Evolutionary conservation across 2,329 filamentous ascomycete species (phyloP).

Genomic region (Fusarium sp.): DNA sequence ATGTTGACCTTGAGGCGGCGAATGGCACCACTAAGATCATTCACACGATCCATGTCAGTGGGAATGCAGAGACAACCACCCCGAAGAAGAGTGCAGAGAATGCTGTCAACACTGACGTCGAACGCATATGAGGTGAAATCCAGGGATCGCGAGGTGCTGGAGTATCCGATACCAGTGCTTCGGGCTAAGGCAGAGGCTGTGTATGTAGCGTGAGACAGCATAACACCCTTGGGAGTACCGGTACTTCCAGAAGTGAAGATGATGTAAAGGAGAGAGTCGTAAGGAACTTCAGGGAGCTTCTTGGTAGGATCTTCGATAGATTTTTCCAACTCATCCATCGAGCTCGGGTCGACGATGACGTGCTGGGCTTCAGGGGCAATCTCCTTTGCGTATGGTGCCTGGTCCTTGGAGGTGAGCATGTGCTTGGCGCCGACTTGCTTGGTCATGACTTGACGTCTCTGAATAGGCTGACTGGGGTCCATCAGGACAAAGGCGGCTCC

Average conservation of each 20-base stretch:
- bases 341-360: conserved; percentile 28
- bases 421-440: conserved; percentile 34
- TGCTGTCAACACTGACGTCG: conserved; percentile 66
- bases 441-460: conserved; percentile 40
- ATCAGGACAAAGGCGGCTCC: conserved; percentile 50
- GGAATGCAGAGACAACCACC: conserved; percentile 67
- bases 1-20: conserved; percentile 59
- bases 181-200: conserved; percentile 52
- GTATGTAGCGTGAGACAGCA: conserved; percentile 62
- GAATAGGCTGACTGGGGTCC: conserved; percentile 44
- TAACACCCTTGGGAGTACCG: conserved; percentile 72
- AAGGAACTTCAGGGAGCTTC: conserved; percentile 54
- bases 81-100: conserved; percentile 62
- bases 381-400: conserved; percentile 25
- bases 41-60: conserved; percentile 65
- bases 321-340: conserved; percentile 25
- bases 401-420: conserved; percentile 36
- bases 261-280: conserved; percentile 61
- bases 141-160: conserved; percentile 55
- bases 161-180: conserved; percentile 54
- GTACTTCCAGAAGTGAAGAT: conserved; percentile 76
- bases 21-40: conserved; percentile 60
- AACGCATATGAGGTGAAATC: conserved; percentile 66
- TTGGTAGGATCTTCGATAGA: conserved; percentile 25
- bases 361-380: conserved; percentile 36